Conservation (phyloP, 192 early-diverging fungal genomes). For the Pecoramyces ruminantium region DNA sequence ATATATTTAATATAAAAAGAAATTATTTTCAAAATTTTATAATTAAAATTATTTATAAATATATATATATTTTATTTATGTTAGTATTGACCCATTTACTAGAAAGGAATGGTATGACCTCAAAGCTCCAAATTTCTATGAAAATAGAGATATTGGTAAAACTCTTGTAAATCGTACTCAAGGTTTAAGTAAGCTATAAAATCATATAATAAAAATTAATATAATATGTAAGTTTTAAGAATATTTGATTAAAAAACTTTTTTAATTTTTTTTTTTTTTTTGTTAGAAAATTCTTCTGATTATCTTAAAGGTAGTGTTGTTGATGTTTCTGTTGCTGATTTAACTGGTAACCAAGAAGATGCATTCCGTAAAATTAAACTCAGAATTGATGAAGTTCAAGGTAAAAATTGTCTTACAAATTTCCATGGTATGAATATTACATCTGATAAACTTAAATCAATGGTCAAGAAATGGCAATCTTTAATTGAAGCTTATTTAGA, state of each 20-base stretch:
- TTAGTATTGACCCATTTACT: constrained; percentile 94
- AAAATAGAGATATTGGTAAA: constrained; percentile 88
- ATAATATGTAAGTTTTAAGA: too few species aligned
- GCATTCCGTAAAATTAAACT: constrained; percentile 97
- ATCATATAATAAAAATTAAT: constrained; percentile 1
- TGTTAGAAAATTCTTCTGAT: constrained; percentile 78
- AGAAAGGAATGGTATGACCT: constrained; percentile 99
- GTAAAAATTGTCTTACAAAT: constrained; percentile 98
- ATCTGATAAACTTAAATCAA: constrained; percentile 97
- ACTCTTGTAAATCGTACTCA: constrained; percentile 99
- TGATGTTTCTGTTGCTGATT: constrained; percentile 90
- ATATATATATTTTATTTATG: too few species aligned
- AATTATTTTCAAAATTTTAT: too few species aligned
- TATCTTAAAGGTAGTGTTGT: constrained; percentile 89
- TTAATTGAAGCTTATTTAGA: constrained; percentile 94
- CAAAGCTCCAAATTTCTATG: constrained; percentile 94
- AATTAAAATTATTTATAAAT: too few species aligned
- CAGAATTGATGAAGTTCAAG: constrained; percentile 89
- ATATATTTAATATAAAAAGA: neutral
- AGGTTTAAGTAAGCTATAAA: constrained; percentile 70
- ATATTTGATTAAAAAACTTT: neutral
- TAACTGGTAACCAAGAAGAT: constrained; percentile 74
- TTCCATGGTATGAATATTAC: constrained; percentile 99
- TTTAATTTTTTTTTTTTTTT: constrained; percentile 9
- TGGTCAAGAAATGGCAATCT: constrained; percentile 99